Conservation (phyloP, 257 asterid species). For the Solanum phureja region DNA sequence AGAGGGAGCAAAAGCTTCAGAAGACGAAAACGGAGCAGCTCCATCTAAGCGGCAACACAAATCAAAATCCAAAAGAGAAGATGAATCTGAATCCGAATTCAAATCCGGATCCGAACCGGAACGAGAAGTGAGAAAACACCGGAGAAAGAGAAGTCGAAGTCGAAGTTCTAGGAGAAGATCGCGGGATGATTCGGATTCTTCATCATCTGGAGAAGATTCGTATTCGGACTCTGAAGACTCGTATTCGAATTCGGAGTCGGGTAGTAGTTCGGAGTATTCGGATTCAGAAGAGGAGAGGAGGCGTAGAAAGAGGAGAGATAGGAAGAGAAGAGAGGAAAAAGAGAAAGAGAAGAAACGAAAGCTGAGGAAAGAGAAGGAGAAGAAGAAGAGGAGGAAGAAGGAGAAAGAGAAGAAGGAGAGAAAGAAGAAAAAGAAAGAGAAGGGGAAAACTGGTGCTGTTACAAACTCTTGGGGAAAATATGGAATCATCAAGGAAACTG, state of each 20-base stretch:
- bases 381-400: constrained; percentile 29
- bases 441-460: constrained; percentile 73
- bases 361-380: constrained; percentile 36
- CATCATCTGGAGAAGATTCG: constrained; percentile 21
- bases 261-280: constrained; percentile 30
- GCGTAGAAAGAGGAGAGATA: constrained; percentile 43
- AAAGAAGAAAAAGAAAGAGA: constrained; percentile 27
- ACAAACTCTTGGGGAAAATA: constrained; percentile 90
- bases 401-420: constrained; percentile 17
- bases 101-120: neutral
- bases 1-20: constrained; percentile 29
- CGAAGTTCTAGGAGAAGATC: constrained; percentile 14
- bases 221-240: constrained; percentile 25
- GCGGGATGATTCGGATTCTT: constrained; percentile 38
- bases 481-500: constrained; percentile 92
- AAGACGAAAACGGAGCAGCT: constrained; percentile 34
- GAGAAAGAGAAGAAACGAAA: constrained; percentile 14
- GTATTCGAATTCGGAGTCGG: constrained; percentile 23
- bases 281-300: constrained; percentile 20
- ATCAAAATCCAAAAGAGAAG: constrained; percentile 19
- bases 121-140: neutral
- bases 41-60: constrained; percentile 31
- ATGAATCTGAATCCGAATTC: constrained; percentile 24
- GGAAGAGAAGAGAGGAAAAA: constrained; percentile 26
- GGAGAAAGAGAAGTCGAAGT: neutral